A percentile compares a stretch with the other conserved stretches of the same genome.
phyloP scores from a whole-genome alignment of 345 rosid genomes.

The Corchorus olitorius region DNA sequence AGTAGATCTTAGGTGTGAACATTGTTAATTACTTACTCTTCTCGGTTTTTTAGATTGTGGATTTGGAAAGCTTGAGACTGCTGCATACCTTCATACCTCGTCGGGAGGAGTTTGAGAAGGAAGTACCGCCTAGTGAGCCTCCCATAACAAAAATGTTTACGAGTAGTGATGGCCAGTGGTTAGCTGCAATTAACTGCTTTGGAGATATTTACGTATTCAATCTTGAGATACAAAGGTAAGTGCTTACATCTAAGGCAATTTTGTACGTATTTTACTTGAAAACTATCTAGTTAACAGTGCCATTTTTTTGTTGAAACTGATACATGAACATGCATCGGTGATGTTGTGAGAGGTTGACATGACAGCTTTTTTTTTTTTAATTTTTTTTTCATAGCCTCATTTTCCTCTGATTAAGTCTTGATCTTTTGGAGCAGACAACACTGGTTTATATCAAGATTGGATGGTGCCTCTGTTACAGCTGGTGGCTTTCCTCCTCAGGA shows the following conservation, averaged over 20 bases:
- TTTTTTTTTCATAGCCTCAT: background rate
- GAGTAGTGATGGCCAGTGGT: slow-evolving; percentile 91
- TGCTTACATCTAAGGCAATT: background rate
- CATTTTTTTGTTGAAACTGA: background rate
- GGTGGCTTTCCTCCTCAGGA: slow-evolving; percentile 85
- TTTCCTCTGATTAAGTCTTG: slow-evolving; percentile 14
- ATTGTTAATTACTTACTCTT: background rate
- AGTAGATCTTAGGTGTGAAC: too few species aligned
- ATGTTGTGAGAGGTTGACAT: background rate
- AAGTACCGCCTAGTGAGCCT: slow-evolving; percentile 60
- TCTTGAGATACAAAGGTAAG: slow-evolving; percentile 79
- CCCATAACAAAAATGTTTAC: slow-evolving; percentile 88
- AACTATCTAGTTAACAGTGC: background rate
- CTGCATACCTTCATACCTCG: slow-evolving; percentile 65
- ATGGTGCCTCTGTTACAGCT: slow-evolving; percentile 89
- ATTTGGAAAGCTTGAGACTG: slow-evolving; percentile 56
- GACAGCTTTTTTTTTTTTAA: background rate
- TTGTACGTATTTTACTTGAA: background rate
- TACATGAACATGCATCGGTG: background rate
- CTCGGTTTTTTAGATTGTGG: slow-evolving; percentile 55
- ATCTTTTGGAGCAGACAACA: slow-evolving; percentile 68
- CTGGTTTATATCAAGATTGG: slow-evolving; percentile 91
- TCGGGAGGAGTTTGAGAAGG: slow-evolving; percentile 48
- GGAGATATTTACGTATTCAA: slow-evolving; percentile 86
- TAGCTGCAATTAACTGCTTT: slow-evolving; percentile 90